Base-by-base conservation (phyloP, 441 rosid genomes). In the Manihot esculenta region DNA sequence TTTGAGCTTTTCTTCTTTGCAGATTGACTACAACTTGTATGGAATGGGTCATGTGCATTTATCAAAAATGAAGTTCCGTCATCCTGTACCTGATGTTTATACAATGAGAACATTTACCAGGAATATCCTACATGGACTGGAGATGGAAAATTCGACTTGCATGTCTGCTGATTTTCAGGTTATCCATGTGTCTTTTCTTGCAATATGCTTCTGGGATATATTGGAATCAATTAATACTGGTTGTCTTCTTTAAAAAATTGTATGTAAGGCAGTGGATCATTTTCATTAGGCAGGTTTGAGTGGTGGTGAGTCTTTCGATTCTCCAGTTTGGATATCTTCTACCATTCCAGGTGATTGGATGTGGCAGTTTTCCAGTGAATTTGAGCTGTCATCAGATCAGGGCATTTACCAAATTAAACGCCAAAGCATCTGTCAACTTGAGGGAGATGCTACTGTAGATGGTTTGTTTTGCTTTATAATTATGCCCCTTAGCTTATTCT, bases 11-110 rank as follows among this genome's bases (percentile, higher is more conserved):
- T 77, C 47, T 66, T 55, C 10, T 73, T 74, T 66, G 50, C 79
- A 95, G 99, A 85, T 96, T 66, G 98, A 96, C 84, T 87, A 82
- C 79, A 96, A 91, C 85, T 84, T 96, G 78, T 89, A 86, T 82
- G 98, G 99, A 79, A 96, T 96, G 99, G 94, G 97, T 77, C 92
- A 85, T 79, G 72, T 93, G 57, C 99, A 96, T 84, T 74, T 93
- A 68, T 87, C 89, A 59, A 89, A 83, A 79, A 83, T 93, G 81
- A 96, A 88, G 82, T 96, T 96, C 59, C 98, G 99, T 62, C 74
- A 79, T 76, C 97, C 97, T 64, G 75, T 91, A 45, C 99, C 99
- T 24, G 85, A 65, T 82, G 74, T 56, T 74, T 83, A 79, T 69
- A 73, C 60, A 74, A 71, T 73, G 15, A 85, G 85, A 76, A 84